Base-by-base conservation (phyloP, 2,329 filamentous ascomycete genomes). In the Hypocrella siamensis region DNA sequence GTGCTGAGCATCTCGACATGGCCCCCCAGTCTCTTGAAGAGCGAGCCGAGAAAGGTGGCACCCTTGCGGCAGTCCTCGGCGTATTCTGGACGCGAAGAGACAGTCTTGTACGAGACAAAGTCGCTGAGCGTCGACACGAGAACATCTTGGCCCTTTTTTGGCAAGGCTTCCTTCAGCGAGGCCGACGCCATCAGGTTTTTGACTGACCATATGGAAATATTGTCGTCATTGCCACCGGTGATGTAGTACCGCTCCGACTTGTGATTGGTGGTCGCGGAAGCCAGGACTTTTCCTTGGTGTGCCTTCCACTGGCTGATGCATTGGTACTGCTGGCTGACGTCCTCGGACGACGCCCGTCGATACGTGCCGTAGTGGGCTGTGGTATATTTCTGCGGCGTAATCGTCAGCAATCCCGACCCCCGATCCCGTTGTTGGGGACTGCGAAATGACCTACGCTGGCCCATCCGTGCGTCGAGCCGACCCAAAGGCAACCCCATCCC, bases 11-110 rank as follows among this genome's bases (percentile, higher is more conserved):
- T 80, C 46, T 92, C 82, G 0, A 90, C 86, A 35, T 81, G 71
- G 1, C 84, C 90, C 10, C 90, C 90, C 35, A 96, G 75, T 32
- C 85, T 80, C 57, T 88, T 92, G 61, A 94, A 94, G 14, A 96
- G 67, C 1, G 80, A 78, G 31, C 85, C 83, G 2, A 98, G 66
- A 45, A 86, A 96, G 0, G 84, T 90, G 10, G 90, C 90, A 8
- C 88, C 88, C 48, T 86, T 75, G 37, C 88, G 79, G 50, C 92
- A 98, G 52, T 96, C 90, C 40, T 86, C 84, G 9, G 83, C 76
- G 47, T 84, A 92, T 43, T 85, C 82, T 1, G 80, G 73, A 24
- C 84, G 72, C 0, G 85, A 86, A 0, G 90, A 94, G 17, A 98
- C 75, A 0, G 88, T 94, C 43, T 85, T 88, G 61, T 81, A 96